phyloP scores from a whole-genome alignment of 257 asterid genomes.

The Perilla frutescens region DNA sequence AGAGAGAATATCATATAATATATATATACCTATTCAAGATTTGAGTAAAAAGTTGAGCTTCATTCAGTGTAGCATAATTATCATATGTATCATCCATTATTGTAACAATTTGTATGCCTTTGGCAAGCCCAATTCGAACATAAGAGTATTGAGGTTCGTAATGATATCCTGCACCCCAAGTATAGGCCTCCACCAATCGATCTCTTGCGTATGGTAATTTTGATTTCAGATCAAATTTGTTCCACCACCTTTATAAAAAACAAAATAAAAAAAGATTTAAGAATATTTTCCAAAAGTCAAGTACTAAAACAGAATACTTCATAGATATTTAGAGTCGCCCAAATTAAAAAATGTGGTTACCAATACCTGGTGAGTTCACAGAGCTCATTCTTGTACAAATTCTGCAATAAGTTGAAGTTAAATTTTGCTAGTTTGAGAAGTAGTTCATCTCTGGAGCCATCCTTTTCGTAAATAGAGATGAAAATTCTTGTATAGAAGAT shows the following conservation, averaged over 20 bases:
- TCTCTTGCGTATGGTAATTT: slow-evolving; percentile 22
- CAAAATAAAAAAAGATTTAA: background rate
- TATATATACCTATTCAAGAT: slow-evolving; percentile 30
- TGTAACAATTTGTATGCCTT: background rate
- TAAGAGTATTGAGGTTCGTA: slow-evolving; percentile 22
- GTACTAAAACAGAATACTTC: too few species aligned
- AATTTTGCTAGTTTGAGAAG: slow-evolving; percentile 30
- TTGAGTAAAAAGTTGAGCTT: slow-evolving; percentile 36
- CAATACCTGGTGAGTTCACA: slow-evolving; percentile 15
- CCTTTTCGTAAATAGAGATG: slow-evolving; percentile 32
- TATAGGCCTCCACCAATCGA: slow-evolving; percentile 11
- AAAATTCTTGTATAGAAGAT: slow-evolving; percentile 22
- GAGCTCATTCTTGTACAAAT: slow-evolving; percentile 42
- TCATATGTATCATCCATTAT: slow-evolving; percentile 45
- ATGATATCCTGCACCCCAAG: slow-evolving; percentile 17
- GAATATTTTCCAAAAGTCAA: too few species aligned
- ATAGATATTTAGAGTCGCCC: too few species aligned
- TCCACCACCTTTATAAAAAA: slow-evolving; percentile 18
- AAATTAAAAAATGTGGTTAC: too few species aligned
- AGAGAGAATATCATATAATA: background rate
- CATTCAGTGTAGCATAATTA: slow-evolving; percentile 41
- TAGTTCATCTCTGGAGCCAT: background rate
- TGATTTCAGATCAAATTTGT: background rate
- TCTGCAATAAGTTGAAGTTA: slow-evolving; percentile 38
- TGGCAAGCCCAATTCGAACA: background rate